Evolutionary conservation across 2,329 filamentous ascomycete genomes (phyloP).

Genomic region (Diaporthe humulicola): DNA sequence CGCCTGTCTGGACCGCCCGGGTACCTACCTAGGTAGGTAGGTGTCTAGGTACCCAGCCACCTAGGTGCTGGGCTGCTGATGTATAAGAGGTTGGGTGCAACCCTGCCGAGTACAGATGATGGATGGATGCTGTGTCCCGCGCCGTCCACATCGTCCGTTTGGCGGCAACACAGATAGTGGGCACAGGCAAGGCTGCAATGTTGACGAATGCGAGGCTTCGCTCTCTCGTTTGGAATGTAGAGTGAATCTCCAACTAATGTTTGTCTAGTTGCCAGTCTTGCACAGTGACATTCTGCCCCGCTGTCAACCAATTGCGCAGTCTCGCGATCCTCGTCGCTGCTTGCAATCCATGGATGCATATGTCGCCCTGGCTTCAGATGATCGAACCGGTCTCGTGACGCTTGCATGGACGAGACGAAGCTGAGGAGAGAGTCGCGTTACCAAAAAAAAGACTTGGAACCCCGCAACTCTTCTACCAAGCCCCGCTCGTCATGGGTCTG

Average conservation of each 20-base stretch:
- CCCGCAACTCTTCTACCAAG: not conserved
- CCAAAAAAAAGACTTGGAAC: too few relatives aligned
- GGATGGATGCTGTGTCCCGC: not conserved
- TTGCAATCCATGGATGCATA: not conserved
- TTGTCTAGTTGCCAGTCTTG: too few relatives aligned
- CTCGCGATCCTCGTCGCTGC: not conserved
- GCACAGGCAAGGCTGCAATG: not conserved
- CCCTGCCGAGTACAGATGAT: not conserved
- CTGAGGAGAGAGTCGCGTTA: too few relatives aligned
- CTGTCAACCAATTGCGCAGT: not conserved
- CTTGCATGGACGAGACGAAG: not conserved
- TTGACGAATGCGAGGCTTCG: too few relatives aligned
- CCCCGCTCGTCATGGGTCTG: too few relatives aligned
- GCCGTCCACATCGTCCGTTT: not conserved
- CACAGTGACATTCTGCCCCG: not conserved
- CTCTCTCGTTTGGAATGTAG: too few relatives aligned
- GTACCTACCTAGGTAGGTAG: too few relatives aligned
- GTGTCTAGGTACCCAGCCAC: not conserved
- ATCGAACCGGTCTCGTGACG: not conserved
- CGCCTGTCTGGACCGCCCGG: slow-evolving; percentile 18
- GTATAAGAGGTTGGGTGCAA: not conserved
- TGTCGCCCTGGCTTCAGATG: not conserved
- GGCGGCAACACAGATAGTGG: not conserved
- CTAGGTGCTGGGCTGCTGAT: not conserved
- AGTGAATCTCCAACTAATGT: too few relatives aligned